These are phyloP conservation scores for Colletotrichum shisoi DNA, from an alignment of 2,329 filamentous ascomycete species.

Conservation along the genomic window DNA sequence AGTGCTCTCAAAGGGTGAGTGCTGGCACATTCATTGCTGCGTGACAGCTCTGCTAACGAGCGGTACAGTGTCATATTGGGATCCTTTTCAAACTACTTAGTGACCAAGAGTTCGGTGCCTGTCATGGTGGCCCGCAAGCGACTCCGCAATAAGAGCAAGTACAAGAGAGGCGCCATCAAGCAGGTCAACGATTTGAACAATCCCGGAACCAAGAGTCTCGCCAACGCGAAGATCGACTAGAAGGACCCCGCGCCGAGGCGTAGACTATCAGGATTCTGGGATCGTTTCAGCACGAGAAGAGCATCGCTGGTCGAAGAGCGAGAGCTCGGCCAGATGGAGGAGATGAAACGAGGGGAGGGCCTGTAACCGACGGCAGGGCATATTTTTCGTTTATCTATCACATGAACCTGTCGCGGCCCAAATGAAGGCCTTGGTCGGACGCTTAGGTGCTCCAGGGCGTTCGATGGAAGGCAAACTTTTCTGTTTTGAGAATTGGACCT, in stretches of 20 bases:
- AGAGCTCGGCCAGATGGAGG: background rate
- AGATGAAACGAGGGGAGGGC: slow-evolving; percentile 10
- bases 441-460: background rate
- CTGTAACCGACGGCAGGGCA: background rate
- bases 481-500: background rate
- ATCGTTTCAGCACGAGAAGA: slow-evolving; percentile 1
- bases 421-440: background rate
- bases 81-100: slow-evolving; percentile 96
- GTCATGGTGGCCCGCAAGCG: slow-evolving; percentile 98
- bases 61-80: slow-evolving; percentile 81
- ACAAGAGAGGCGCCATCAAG: slow-evolving; percentile 73
- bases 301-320: slow-evolving; percentile 3
- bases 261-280: slow-evolving; percentile 25
- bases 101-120: slow-evolving; percentile 94
- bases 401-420: background rate
- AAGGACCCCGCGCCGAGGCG: slow-evolving; percentile 26
- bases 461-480: background rate
- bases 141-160: slow-evolving; percentile 84
- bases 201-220: slow-evolving; percentile 70
- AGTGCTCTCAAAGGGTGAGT: slow-evolving; percentile 91
- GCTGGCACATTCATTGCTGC: slow-evolving; percentile 2
- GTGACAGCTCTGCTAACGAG: slow-evolving; percentile 45
- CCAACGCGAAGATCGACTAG: slow-evolving; percentile 78
- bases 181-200: slow-evolving; percentile 84
- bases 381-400: background rate